Evolutionary conservation across 179 eudicot species (phyloP), one percentile per base, ranked within the genome.

Genomic region (Silene noctiflora): DNA sequence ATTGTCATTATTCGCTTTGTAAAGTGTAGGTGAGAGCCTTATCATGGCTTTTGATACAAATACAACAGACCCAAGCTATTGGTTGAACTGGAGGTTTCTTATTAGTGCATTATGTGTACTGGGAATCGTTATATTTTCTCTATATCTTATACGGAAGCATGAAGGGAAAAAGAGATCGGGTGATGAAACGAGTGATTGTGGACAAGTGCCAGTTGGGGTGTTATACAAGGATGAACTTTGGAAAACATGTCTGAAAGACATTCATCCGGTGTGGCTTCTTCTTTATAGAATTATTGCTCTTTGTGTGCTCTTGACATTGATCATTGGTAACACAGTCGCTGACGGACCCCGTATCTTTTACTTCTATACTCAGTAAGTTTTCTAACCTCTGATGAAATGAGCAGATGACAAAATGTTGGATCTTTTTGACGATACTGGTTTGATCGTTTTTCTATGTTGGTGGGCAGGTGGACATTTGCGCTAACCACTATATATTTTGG

Each of bases 11-110:
- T 25, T 75, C 79, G 64, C 48, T 71, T 71, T 56, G 27, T 75
- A 14, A 31, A 48, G 63, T 39, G 24, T 77, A 48, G 70, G 69
- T 74, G 22, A 56, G 64, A 67, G 72, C 20, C 67, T 66, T 56
- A n/a, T 35, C 63, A 91, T 89, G 96, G 81, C 84, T 6, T 73
- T 76, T 25, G 91, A 91, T 81, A 94, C 98, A n/a, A 92, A 91
- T 81, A 94, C 98, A 20, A 94, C 91, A 33, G 85, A 77, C 69
- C 83, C 77, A 27, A 82, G 89, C 80, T 95, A 95, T 79, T 95
- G 99, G 99, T 73, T 95, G 82, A 95, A 95, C 75, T 95, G 97
- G 97, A 87, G 98, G 72, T 91, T 91, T 85, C 84, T 90, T 53
- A 66, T 91, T 31, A 89, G 96, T 81, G 97, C 88, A 67, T 17